Evolutionary conservation across 768 basidiomycete species (phyloP), one percentile per base, ranked within the genome.

Genomic region (Amanita polypyramis): DNA sequence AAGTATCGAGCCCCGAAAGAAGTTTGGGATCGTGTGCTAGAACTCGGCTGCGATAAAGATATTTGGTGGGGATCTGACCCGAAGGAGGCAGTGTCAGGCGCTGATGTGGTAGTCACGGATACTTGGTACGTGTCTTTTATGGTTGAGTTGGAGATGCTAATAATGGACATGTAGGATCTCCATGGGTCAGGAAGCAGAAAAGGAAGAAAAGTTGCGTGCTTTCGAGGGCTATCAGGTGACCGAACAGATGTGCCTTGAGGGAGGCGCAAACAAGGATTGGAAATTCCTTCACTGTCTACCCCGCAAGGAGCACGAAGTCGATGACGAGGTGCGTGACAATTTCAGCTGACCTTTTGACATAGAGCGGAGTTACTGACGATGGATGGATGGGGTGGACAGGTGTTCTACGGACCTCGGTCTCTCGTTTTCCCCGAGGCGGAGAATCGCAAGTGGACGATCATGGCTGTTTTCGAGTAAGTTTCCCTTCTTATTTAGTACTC

Each of bases 111-210:
- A 40, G 78, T 96, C 9, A 99, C 96, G 2, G 96, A 99, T 63
- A 99, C 96, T 3, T 99, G 95, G 92, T 90, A 51, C 49, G 73
- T 61, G 39, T 41, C 51, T 30, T n/a, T 44, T 34, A 25, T 7
- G 29, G 14, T 20, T 34, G 14, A 39, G 37, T 36, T 12, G 17
- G 29, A 33, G 2, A 53, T 9, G 43, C 37, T 34, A 9, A 21
- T 30, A 17, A 19, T 30, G 15, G 1, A 20, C 46, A 30, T 17
- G 7, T 27, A 94, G 91, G 93, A 92, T 98, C 54, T 97, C 95
- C 2, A 98, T 99, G 96, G 96, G 96, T 14, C 92, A 96, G 65
- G 96, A 98, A 65, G 85, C 82, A 1, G 93, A 98, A 64, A 91
- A 93, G 54, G 87, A 70, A 27, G 80, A 90, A 55, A 81, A 95